Conservation (phyloP, 257 asterid species). For the Eucommia ulmoides region DNA sequence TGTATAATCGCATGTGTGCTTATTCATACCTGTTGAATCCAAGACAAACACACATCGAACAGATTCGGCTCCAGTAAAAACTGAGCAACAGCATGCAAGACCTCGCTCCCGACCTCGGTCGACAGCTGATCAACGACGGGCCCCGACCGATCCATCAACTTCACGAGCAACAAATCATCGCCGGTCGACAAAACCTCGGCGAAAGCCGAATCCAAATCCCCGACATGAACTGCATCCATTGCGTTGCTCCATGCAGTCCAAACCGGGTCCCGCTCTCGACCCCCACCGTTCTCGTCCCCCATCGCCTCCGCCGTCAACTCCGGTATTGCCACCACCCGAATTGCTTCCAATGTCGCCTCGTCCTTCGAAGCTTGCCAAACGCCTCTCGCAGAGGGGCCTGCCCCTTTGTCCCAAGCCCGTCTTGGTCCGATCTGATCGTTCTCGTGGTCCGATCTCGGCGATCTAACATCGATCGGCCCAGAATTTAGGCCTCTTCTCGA, state of each 20-base stretch:
- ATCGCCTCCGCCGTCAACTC: conserved; percentile 75
- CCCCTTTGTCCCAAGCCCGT: conserved; percentile 82
- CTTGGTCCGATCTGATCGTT: conserved; percentile 51
- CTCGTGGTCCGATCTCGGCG: conserved; percentile 55
- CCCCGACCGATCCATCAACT: conserved; percentile 94
- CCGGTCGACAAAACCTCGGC: conserved; percentile 78
- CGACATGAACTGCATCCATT: conserved; percentile 82
- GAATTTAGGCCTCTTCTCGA: conserved; percentile 47
- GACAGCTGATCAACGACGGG: conserved; percentile 86
- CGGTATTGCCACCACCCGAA: conserved; percentile 79
- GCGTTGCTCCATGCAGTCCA: conserved; percentile 95
- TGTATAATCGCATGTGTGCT: too few species aligned
- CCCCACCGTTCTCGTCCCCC: conserved; percentile 50
- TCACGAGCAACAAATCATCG: conserved; percentile 74
- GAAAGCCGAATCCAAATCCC: conserved; percentile 82
- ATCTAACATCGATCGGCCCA: conserved; percentile 33
- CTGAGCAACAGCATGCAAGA: conserved; percentile 67
- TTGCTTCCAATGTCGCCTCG: conserved; percentile 96
- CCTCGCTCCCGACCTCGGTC: conserved; percentile 58
- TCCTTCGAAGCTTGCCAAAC: conserved; percentile 99
- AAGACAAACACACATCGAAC: conserved; percentile 64
- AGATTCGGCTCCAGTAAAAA: conserved; percentile 63
- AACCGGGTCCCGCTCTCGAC: conserved; percentile 65
- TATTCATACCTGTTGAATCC: conserved; percentile 99
- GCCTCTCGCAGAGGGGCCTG: conserved; percentile 97